These are phyloP conservation scores for Mycena belliarum DNA, from an alignment of 768 basidiomycete genomes.

Conservation along the genomic window DNA sequence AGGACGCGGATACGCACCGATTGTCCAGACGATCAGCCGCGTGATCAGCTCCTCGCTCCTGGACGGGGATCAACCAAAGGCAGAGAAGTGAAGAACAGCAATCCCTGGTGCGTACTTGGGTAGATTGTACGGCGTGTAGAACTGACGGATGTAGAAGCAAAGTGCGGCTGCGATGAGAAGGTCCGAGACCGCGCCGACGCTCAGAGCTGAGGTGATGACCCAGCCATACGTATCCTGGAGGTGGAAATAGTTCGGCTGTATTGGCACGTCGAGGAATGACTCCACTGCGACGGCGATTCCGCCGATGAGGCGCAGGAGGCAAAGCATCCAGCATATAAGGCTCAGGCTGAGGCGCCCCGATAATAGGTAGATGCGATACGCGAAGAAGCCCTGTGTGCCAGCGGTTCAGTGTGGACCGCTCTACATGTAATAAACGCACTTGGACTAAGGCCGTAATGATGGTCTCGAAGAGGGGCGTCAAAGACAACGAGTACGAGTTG, in stretches of 20 bases:
- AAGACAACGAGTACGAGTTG: slow-evolving; percentile 24
- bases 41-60: slow-evolving; percentile 30
- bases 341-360: slow-evolving; percentile 28
- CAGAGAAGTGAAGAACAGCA: neutral
- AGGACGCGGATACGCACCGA: slow-evolving; percentile 24
- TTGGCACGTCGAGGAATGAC: slow-evolving; percentile 24
- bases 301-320: slow-evolving; percentile 28
- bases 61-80: neutral
- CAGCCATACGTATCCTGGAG: slow-evolving; percentile 30
- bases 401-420: too few relatives aligned
- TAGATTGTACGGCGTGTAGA: slow-evolving; percentile 21
- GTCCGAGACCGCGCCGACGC: slow-evolving; percentile 31
- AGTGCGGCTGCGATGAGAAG: slow-evolving; percentile 32
- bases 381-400: slow-evolving; percentile 35
- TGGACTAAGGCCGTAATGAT: slow-evolving; percentile 22
- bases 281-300: slow-evolving; percentile 29
- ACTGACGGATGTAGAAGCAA: slow-evolving; percentile 31
- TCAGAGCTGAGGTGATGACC: slow-evolving; percentile 33
- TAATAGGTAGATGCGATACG: slow-evolving; percentile 31
- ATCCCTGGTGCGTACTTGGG: slow-evolving; percentile 17
- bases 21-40: slow-evolving; percentile 30
- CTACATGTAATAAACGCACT: neutral
- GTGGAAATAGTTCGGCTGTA: slow-evolving; percentile 15
- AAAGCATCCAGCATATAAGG: slow-evolving; percentile 27
- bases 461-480: slow-evolving; percentile 29